phyloP scores from a whole-genome alignment of 2,329 filamentous ascomycete species.

The Cladosporium sp. region DNA sequence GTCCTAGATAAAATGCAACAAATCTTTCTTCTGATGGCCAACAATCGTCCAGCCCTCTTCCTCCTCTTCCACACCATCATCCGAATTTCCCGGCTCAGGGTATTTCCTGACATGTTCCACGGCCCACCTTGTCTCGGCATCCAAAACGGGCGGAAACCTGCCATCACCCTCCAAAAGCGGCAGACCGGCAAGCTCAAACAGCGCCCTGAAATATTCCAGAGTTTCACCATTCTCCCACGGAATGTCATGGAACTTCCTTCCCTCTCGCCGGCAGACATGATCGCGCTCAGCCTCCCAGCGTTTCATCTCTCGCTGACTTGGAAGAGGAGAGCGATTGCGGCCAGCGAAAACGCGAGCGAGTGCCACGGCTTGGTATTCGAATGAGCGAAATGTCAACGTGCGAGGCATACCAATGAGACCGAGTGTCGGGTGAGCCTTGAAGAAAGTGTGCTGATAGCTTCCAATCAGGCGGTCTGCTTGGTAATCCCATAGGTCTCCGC shows the following conservation, averaged over 20 bases:
- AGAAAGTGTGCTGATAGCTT: slow-evolving; percentile 52
- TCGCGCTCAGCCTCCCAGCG: slow-evolving; percentile 46
- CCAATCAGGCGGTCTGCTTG: slow-evolving; percentile 39
- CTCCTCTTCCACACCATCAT: not conserved
- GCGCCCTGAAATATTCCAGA: slow-evolving; percentile 40
- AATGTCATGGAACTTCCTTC: slow-evolving; percentile 50
- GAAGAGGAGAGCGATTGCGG: slow-evolving; percentile 38
- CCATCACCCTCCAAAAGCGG: slow-evolving; percentile 34
- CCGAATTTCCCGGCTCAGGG: slow-evolving; percentile 4
- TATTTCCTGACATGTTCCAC: slow-evolving; percentile 22
- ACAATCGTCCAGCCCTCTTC: not conserved
- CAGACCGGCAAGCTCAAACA: slow-evolving; percentile 50
- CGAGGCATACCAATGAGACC: slow-evolving; percentile 51
- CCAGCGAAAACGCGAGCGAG: slow-evolving; percentile 47
- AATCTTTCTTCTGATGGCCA: not conserved
- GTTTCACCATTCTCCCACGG: slow-evolving; percentile 52
- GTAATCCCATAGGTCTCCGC: slow-evolving; percentile 49
- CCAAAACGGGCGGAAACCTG: slow-evolving; percentile 18
- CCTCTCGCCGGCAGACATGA: slow-evolving; percentile 27
- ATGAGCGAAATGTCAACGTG: slow-evolving; percentile 50
- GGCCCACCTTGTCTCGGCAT: slow-evolving; percentile 18
- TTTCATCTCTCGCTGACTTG: slow-evolving; percentile 38
- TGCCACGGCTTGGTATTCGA: slow-evolving; percentile 55
- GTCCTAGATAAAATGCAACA: not conserved
- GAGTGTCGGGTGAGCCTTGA: slow-evolving; percentile 45